phyloP scores from a whole-genome alignment of 176 grass and related monocot genomes.

The Paspalum vaginatum region DNA sequence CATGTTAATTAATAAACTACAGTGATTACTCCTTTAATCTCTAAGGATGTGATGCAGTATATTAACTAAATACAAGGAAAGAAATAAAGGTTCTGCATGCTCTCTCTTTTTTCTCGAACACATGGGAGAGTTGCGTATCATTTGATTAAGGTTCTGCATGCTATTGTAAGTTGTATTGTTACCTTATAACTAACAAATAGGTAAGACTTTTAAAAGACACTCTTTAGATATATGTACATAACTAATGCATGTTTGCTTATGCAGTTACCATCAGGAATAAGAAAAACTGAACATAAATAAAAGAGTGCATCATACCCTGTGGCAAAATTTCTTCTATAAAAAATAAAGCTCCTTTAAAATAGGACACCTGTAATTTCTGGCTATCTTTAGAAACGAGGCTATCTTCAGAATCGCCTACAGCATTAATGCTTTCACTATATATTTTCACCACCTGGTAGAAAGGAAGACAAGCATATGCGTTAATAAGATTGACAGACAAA shows the following conservation, averaged over 20 bases:
- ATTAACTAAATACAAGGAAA: slow-evolving; percentile 12
- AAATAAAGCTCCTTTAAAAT: slow-evolving; percentile 55
- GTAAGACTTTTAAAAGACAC: not conserved
- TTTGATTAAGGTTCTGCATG: no score
- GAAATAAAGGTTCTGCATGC: not conserved
- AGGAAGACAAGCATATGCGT: slow-evolving; percentile 14
- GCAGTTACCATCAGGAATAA: not conserved
- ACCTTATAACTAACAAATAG: slow-evolving; percentile 5
- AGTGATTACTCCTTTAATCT: no score
- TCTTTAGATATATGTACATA: not conserved
- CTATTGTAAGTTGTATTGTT: slow-evolving; percentile 20
- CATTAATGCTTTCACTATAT: slow-evolving; percentile 52
- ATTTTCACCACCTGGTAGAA: slow-evolving; percentile 52
- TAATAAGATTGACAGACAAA: slow-evolving; percentile 22
- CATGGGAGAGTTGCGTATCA: no score
- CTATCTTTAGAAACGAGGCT: slow-evolving; percentile 49
- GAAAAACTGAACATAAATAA: slow-evolving; percentile 1
- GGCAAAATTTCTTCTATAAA: slow-evolving; percentile 54
- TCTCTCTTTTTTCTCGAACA: no score
- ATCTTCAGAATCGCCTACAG: slow-evolving; percentile 38
- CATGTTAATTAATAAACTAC: slow-evolving; percentile 6
- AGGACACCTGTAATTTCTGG: slow-evolving; percentile 48
- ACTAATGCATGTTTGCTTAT: not conserved
- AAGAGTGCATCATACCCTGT: slow-evolving; percentile 46
- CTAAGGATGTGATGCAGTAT: not conserved